Percentiles rank a stretch among this genome's conserved stretches.
Evolutionary conservation across 73 alveolate species (phyloP).

Genomic region (Paraurostyla sp.): DNA sequence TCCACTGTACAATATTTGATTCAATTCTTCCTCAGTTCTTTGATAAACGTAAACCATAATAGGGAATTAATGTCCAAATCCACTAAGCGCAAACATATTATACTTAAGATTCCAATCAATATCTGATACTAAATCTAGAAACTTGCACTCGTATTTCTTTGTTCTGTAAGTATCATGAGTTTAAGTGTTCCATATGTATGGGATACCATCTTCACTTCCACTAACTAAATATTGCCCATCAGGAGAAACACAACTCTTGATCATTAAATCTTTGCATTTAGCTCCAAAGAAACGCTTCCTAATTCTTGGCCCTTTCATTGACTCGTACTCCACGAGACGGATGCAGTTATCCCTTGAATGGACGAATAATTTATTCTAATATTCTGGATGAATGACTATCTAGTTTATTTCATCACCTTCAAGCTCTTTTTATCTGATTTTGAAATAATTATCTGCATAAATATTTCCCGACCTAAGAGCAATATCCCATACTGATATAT

Average conservation of each 20-base stretch:
- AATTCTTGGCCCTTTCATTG: slow-evolving; percentile 75
- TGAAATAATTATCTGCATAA: slow-evolving; percentile 81
- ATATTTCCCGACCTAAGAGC: slow-evolving; percentile 79
- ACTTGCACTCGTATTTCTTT: slow-evolving; percentile 85
- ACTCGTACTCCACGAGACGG: slow-evolving; percentile 85
- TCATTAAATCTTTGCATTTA: slow-evolving; percentile 81
- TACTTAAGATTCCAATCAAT: slow-evolving; percentile 95
- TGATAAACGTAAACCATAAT: slow-evolving; percentile 91
- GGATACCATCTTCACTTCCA: slow-evolving; percentile 97
- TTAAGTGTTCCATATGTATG: slow-evolving; percentile 92
- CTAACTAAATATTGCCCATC: slow-evolving; percentile 94
- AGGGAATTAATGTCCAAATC: slow-evolving; percentile 98
- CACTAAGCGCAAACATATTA: slow-evolving; percentile 97
- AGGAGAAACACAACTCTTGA: slow-evolving; percentile 90
- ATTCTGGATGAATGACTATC: slow-evolving; percentile 86
- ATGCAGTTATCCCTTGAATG: slow-evolving; percentile 97
- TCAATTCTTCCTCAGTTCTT: slow-evolving; percentile 64
- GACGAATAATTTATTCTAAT: slow-evolving; percentile 86
- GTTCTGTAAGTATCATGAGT: slow-evolving; percentile 82
- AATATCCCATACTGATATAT: slow-evolving; percentile 88
- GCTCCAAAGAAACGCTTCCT: slow-evolving; percentile 94
- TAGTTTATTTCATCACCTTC: slow-evolving; percentile 93
- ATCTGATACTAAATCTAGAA: slow-evolving; percentile 92
- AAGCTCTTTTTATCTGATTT: slow-evolving; percentile 87
- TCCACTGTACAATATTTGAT: slow-evolving; percentile 21